A percentile compares a stretch with the other conserved stretches of the same genome.
These are phyloP conservation scores for Ustilago trichophora DNA, from an alignment of 1,284 basidiomycete species.

Conservation along the genomic window DNA sequence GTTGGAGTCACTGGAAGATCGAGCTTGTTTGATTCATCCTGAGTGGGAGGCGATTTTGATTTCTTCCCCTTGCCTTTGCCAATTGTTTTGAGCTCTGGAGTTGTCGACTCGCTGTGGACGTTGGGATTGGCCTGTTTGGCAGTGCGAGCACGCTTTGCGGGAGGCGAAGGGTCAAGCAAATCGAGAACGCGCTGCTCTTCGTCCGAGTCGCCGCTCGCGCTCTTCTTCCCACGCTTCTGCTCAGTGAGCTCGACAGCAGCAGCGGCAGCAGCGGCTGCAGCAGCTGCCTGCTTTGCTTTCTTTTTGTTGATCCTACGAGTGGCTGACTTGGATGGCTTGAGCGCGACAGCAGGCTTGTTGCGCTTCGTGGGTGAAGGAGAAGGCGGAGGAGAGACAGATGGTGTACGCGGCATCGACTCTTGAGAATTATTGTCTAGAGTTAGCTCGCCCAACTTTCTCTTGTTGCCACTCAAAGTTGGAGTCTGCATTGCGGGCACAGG, in stretches of 20 bases:
- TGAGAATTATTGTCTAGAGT: neutral
- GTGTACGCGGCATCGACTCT: constrained; percentile 4
- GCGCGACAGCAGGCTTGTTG: neutral
- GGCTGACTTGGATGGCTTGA: constrained; percentile 21
- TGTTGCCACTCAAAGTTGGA: constrained; percentile 3
- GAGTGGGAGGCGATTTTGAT: neutral
- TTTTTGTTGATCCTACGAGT: constrained; percentile 25
- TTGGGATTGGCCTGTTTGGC: neutral
- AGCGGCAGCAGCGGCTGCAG: constrained; percentile 11
- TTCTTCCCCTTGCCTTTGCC: constrained; percentile 5
- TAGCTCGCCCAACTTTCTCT: constrained; percentile 11
- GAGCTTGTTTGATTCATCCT: neutral
- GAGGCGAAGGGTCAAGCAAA: constrained; percentile 7
- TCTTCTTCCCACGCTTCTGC: constrained; percentile 2
- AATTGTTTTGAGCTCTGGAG: neutral
- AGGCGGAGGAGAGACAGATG: constrained; percentile 28
- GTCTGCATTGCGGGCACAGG: constrained; percentile 4
- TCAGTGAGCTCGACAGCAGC: constrained; percentile 6
- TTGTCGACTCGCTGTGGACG: neutral
- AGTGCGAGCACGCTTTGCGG: too few species aligned
- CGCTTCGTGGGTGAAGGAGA: constrained; percentile 37
- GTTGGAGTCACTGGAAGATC: constrained; percentile 1
- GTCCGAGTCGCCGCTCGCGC: constrained; percentile 7
- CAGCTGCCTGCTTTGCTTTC: constrained; percentile 13
- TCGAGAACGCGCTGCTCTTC: constrained; percentile 21